A percentile compares a stretch with the other conserved stretches of the same genome.
Conservation (phyloP, 805 yeast species). For the Starmerella powellii region DNA sequence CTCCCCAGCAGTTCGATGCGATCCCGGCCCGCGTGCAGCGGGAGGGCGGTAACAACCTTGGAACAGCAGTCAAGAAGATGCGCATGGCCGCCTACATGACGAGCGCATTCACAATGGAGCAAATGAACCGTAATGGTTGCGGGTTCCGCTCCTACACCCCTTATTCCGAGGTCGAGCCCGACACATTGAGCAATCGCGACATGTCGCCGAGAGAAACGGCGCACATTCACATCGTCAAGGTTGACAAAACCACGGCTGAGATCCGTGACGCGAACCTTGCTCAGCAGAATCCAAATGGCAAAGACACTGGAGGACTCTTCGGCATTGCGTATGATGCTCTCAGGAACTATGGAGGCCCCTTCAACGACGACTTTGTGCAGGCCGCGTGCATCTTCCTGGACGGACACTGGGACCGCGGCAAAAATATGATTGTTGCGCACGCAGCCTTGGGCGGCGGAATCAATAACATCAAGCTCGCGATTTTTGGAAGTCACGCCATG, state of each 20-base stretch:
- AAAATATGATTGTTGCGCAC: constrained; percentile 59
- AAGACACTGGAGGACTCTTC: constrained; percentile 62
- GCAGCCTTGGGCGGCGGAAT: constrained; percentile 92
- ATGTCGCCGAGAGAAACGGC: constrained; percentile 41
- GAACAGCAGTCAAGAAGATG: constrained; percentile 59
- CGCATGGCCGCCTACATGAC: constrained; percentile 74
- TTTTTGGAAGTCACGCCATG: constrained; percentile 86
- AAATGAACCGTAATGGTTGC: constrained; percentile 65
- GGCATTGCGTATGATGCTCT: constrained; percentile 70
- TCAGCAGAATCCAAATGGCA: constrained; percentile 71
- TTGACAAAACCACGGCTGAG: constrained; percentile 56
- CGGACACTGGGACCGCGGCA: constrained; percentile 61
- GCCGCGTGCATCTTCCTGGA: constrained; percentile 82
- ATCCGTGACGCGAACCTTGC: constrained; percentile 69
- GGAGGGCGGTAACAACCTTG: constrained; percentile 50
- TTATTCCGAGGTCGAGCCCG: constrained; percentile 48
- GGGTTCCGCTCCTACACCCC: constrained; percentile 70
- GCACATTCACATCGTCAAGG: constrained; percentile 64
- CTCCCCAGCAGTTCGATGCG: constrained; percentile 57
- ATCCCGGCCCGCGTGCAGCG: constrained; percentile 33
- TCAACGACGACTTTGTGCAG: constrained; percentile 42
- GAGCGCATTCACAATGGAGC: constrained; percentile 88
- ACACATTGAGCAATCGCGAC: constrained; percentile 43
- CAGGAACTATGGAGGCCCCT: constrained; percentile 43
- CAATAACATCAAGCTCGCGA: constrained; percentile 59